Evolutionary conservation across 495 filamentous ascomycete genomes (phyloP), one percentile per base, ranked within the genome.

Genomic region (Penicillium canariense): DNA sequence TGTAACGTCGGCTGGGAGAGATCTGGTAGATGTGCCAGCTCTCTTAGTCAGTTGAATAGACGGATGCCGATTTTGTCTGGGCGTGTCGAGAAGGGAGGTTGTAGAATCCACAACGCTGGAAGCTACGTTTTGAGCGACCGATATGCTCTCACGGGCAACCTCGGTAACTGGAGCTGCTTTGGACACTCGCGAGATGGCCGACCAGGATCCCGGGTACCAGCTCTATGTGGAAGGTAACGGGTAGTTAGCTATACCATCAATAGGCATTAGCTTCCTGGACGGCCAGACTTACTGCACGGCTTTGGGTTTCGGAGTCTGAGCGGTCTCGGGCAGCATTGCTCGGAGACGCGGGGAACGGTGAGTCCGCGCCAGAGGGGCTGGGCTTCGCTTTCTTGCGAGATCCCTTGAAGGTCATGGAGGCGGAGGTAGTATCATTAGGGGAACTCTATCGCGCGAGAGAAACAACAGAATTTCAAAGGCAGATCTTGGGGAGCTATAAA

Each of bases 61-160:
- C 23, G 69, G 68, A 48, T 70, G 46, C 39, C 66, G 65, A 32
- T 39, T 53, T 23, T 62, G 61, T 48, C 58, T 72, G 6, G 64
- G 35, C 14, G 54, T 58, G 35, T 69, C 60, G 28, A 70, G 59
- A 7, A 67, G 59, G 51, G 67, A 66, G 31, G 63, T 61, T 22
- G 74, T 69, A 31, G 63, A 62, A 25, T 71, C 69, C 5, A 69
- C 57, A 25, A 68, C 34, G 63, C 77, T 69, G 52, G 76, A 72
- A 55, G 69, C 69, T 62, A 68, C 68, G 67, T 77, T 68, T 58
- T 75, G 67, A 50, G 80, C 71, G 58, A 81, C 87, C 50, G 86
- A 78, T 30, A 91, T 89, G 48, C 84, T 89, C 73, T 92, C 87
- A 66, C 84, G 85, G 51, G 86, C 87, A 67, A 90, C 81, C 70